Base-by-base conservation (phyloP, 2,329 filamentous ascomycete genomes). In the Fusarium sp. region DNA sequence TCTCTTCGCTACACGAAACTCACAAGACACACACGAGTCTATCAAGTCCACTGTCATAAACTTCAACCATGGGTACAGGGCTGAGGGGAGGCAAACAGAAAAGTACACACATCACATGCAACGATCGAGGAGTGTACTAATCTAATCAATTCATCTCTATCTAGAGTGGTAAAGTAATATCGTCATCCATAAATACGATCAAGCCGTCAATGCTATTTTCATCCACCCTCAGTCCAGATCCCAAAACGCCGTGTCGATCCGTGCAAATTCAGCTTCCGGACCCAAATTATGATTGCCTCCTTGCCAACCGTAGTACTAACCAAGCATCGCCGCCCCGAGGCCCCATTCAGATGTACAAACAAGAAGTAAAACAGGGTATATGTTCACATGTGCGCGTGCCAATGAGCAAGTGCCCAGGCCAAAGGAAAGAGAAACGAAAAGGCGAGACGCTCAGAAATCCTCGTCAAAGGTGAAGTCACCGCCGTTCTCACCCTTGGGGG, bases 381-480 rank as follows among this genome's bases (percentile, higher is more conserved):
- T 71, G 69, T 69, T 64, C 49, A 61, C 55, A 66, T 74, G 45
- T 75, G 58, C 56, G 66, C 58, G 55, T 57, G 63, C 58, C 62
- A 26, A 41, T 28, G 33, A 36, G 51, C 54, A 39, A 47, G n/a
- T 31, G 45, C 61, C 47, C 54, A 69, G 51, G 49, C 26, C 51
- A 52, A 52, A 64, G 58, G 33, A 66, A 62, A 56, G 47, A 51
- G 42, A 62, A 66, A 52, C n/a, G 28, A 42, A 14, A 35, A 58
- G 47, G 70, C 67, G 68, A 79, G 51, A 55, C 73, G 82, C 87
- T 88, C 94, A 98, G 82, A 99, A 99, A 86, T 99, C 96, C 77
- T 98, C 96, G 78, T 98, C 95, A 80, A 99, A 98, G 83, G 85
- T 89, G 86, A 99, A 97, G 86, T 96, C 94, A 73, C 94, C 93